phyloP scores from a whole-genome alignment of 306 rosid species.

The Rosa multiflora region DNA sequence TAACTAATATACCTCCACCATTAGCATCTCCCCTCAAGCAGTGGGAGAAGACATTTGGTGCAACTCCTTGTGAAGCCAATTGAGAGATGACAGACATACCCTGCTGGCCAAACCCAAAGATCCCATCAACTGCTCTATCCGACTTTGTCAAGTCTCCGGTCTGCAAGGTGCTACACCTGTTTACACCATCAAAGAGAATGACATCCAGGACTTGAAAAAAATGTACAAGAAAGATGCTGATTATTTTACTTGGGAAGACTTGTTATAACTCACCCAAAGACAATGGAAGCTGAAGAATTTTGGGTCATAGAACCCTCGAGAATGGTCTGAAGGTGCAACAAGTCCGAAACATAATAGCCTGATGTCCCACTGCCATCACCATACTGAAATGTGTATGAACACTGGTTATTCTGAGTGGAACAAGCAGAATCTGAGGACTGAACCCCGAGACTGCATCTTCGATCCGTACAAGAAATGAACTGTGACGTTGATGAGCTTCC shows the following conservation, averaged over 20 bases:
- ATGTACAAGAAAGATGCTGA: slow-evolving; percentile 5
- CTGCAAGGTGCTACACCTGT: slow-evolving; percentile 87
- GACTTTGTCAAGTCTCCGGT: slow-evolving; percentile 88
- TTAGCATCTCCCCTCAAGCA: slow-evolving; percentile 83
- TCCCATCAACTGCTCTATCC: slow-evolving; percentile 92
- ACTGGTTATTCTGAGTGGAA: slow-evolving; percentile 69
- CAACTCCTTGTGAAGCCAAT: slow-evolving; percentile 79
- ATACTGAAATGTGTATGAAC: slow-evolving; percentile 79
- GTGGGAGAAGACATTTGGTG: slow-evolving; percentile 88
- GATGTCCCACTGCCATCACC: slow-evolving; percentile 99
- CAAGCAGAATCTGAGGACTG: slow-evolving; percentile 76
- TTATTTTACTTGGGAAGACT: slow-evolving; percentile 7
- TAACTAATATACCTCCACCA: slow-evolving; percentile 95
- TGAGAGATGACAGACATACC: slow-evolving; percentile 83
- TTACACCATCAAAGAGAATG: slow-evolving; percentile 38
- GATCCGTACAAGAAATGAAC: slow-evolving; percentile 71
- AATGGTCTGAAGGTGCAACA: slow-evolving; percentile 63
- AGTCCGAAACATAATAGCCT: slow-evolving; percentile 79
- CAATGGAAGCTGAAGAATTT: slow-evolving; percentile 76
- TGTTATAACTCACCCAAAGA: slow-evolving; percentile 72
- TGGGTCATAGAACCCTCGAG: slow-evolving; percentile 51
- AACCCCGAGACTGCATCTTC: slow-evolving; percentile 60
- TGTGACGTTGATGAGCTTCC: slow-evolving; percentile 74
- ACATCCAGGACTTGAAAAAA: slow-evolving; percentile 29
- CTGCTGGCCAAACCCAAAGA: slow-evolving; percentile 95